These are phyloP conservation scores for Malus hybrid DNA, from an alignment of 331 rosid genomes.

Conservation along the genomic window DNA sequence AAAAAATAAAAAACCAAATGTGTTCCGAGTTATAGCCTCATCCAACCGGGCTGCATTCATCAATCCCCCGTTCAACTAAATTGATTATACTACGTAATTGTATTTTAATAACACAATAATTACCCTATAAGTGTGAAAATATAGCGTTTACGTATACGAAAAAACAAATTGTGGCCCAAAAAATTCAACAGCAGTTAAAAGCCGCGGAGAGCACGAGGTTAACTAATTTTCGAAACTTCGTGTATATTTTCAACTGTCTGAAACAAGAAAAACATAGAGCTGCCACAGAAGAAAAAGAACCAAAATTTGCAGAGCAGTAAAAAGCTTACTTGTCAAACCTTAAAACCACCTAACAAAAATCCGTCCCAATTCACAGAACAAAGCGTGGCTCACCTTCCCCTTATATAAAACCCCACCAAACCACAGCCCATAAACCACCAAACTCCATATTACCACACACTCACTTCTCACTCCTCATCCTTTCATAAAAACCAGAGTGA, in stretches of 20 bases:
- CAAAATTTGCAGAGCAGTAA: background rate
- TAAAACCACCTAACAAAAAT: conserved; percentile 35
- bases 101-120: too few relatives aligned
- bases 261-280: background rate
- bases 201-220: background rate
- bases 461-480: background rate
- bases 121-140: too few relatives aligned
- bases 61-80: too few relatives aligned
- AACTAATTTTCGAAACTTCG: background rate
- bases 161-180: too few relatives aligned
- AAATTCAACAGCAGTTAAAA: too few relatives aligned
- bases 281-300: background rate
- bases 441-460: conserved; percentile 5
- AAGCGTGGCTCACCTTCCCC: conserved; percentile 42
- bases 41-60: too few relatives aligned
- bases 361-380: conserved; percentile 4
- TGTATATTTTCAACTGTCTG: background rate
- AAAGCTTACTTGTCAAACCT: conserved; percentile 33
- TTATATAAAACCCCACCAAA: conserved; percentile 23
- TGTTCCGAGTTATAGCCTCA: too few relatives aligned
- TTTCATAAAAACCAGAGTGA: background rate
- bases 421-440: conserved; percentile 15
- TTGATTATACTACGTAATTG: too few relatives aligned
- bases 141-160: too few relatives aligned
- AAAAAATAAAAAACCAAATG: too few relatives aligned